Base-by-base conservation (phyloP, 2,329 filamentous ascomycete genomes). In the Mollisia scopiformis region DNA sequence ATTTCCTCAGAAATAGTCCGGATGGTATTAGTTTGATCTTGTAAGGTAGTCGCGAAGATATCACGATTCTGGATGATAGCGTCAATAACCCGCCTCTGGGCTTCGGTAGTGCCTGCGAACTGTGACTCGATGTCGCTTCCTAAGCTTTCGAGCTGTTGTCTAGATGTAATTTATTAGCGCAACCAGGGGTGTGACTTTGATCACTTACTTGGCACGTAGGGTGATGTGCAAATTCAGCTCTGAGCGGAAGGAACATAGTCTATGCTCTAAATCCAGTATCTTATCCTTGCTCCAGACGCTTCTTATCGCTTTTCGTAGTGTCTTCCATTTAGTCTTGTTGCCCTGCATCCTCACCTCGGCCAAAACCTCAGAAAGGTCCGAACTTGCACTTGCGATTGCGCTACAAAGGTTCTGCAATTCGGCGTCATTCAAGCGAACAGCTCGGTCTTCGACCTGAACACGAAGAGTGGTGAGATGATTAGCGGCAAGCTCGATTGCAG, bases 281-380 rank as follows among this genome's bases (percentile, higher is more conserved):
- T 55, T 28, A 14, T 55, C 28, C 25, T 55, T 55, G 10, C 30
- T 50, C 57, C 50, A 41, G 11, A 59, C 28, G 23, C 51, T 55
- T 23, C 52, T 47, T 21, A 59, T 14, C 28, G 51, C 57, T 30
- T 59, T 53, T 13, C 52, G 25, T 16, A 59, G 39, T 41, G 30
- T 55, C 23, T 43, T 59, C 57, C 57, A 59, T 50, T 43, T 53
- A 8, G 21, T 55, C 6, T 51, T 51, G 6, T 13, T 16, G 13
- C 19, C 47, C 27, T 52, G 21, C 2, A 52, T 33, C 19, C 43
- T 51, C 21, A 58, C 27, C 19, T 41, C 31, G 16, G 21, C 27
- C 14, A 58, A 30, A 11, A 25, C 55, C 11, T 10, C 19, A 13
- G n/a, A n/a, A n/a, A n/a, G n/a, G n/a, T n/a, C n/a, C n/a, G n/a